These are phyloP conservation scores for Lentinula sp. DNA, from an alignment of 768 basidiomycete genomes.

Conservation along the genomic window DNA sequence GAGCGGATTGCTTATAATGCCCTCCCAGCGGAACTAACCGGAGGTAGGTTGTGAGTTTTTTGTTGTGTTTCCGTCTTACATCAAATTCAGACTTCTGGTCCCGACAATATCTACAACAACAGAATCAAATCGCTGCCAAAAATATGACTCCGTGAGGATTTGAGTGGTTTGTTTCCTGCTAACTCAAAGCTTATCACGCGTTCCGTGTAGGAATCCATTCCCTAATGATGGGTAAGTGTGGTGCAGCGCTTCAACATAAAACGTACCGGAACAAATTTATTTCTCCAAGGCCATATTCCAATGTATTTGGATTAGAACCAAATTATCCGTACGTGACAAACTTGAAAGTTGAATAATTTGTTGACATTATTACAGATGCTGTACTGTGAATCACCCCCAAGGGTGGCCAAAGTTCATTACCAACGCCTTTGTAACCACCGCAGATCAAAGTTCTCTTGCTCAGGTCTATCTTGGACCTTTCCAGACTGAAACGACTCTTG, in stretches of 20 bases:
- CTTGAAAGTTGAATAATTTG: neutral
- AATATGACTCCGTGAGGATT: slow-evolving; percentile 42
- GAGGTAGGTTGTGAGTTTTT: slow-evolving; percentile 23
- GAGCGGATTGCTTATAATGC: slow-evolving; percentile 49
- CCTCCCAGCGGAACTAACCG: slow-evolving; percentile 41
- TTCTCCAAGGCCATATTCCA: slow-evolving; percentile 33
- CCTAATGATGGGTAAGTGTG: slow-evolving; percentile 39
- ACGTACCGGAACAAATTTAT: neutral
- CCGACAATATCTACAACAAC: slow-evolving; percentile 52
- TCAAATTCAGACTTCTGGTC: slow-evolving; percentile 46
- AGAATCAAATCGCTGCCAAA: slow-evolving; percentile 50
- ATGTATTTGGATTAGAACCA: slow-evolving; percentile 45
- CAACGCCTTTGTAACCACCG: slow-evolving; percentile 44
- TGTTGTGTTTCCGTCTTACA: neutral
- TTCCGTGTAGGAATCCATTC: slow-evolving; percentile 39
- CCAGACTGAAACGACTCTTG: slow-evolving; percentile 31
- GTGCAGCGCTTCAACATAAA: neutral
- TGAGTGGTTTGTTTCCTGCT: neutral
- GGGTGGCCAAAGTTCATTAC: slow-evolving; percentile 51
- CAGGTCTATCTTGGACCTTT: slow-evolving; percentile 47
- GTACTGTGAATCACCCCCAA: slow-evolving; percentile 50
- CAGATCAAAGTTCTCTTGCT: slow-evolving; percentile 37
- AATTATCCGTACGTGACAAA: slow-evolving; percentile 36
- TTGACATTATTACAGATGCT: slow-evolving; percentile 25
- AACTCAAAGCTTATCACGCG: neutral